phyloP scores from a whole-genome alignment of 331 rosid genomes.

The Pyracantha coccinea region DNA sequence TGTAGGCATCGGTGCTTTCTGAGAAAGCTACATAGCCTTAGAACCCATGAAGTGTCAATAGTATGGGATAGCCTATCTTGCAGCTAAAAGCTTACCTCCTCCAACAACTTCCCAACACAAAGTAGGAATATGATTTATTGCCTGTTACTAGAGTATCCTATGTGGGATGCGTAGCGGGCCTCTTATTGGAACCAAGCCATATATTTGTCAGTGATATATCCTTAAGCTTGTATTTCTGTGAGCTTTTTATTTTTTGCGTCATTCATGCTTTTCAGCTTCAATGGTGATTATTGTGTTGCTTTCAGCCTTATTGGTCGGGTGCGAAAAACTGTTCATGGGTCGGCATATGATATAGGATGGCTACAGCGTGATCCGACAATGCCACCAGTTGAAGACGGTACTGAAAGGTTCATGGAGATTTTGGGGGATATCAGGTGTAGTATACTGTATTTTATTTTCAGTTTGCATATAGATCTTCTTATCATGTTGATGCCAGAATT shows the following conservation, averaged over 20 bases:
- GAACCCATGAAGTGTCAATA: neutral
- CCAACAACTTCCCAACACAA: neutral
- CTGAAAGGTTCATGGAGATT: conserved; percentile 74
- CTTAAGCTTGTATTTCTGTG: neutral
- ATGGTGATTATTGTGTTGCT: conserved; percentile 15
- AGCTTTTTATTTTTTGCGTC: neutral
- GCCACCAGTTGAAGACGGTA: conserved; percentile 92
- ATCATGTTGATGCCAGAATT: neutral
- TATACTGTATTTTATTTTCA: neutral
- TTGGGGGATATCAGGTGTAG: conserved; percentile 55
- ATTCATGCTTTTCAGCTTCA: neutral
- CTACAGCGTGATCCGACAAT: conserved; percentile 69
- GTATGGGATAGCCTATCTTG: neutral
- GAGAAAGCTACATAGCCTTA: neutral
- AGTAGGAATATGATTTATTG: neutral
- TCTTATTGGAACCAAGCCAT: neutral
- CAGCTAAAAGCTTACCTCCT: neutral
- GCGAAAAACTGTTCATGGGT: conserved; percentile 83
- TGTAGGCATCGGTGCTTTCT: neutral
- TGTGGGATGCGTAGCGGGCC: neutral
- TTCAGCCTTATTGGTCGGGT: conserved; percentile 79
- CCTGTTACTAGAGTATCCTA: neutral
- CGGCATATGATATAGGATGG: conserved; percentile 98
- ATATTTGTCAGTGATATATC: neutral
- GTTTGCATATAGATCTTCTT: conserved; percentile 6